These are phyloP conservation scores for Xenoacremonium recifei DNA, from an alignment of 2,329 filamentous ascomycete genomes.

Conservation along the genomic window DNA sequence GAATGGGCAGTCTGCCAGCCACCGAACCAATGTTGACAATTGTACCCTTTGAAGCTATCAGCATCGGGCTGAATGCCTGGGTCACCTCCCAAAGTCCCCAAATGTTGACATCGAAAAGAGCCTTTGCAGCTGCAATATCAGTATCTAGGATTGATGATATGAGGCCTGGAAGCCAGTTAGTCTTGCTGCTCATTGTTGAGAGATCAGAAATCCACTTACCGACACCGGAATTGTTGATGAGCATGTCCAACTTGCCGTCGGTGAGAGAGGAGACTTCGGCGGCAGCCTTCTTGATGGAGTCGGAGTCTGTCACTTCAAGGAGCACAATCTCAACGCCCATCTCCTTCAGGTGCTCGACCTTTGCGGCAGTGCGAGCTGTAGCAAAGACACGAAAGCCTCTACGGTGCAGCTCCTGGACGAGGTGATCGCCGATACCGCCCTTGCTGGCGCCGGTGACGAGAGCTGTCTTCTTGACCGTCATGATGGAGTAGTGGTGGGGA, in stretches of 20 bases:
- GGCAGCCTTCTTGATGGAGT: conserved; percentile 33
- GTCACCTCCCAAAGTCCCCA: conserved; percentile 38
- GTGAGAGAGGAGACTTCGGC: conserved; percentile 31
- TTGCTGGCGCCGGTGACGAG: conserved; percentile 39
- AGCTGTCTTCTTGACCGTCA: conserved; percentile 19
- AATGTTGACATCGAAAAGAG: conserved; percentile 37
- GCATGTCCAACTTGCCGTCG: conserved; percentile 38
- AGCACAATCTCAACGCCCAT: conserved; percentile 35
- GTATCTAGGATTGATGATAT: conserved; percentile 20
- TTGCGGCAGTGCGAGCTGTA: conserved; percentile 34
- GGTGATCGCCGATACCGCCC: conserved; percentile 39
- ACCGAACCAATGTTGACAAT: conserved; percentile 43
- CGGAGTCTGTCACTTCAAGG: conserved; percentile 39
- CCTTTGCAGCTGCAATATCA: conserved; percentile 16
- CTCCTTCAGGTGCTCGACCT: conserved; percentile 29
- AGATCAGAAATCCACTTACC: conserved; percentile 13
- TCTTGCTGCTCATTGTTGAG: conserved; percentile 15
- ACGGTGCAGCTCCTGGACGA: conserved; percentile 37
- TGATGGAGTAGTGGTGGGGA: not conserved
- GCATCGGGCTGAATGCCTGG: conserved; percentile 36
- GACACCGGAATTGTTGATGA: conserved; percentile 43
- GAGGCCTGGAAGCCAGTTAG: conserved; percentile 17
- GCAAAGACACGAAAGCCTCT: conserved; percentile 39
- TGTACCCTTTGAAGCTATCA: conserved; percentile 31
- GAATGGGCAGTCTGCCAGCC: conserved; percentile 19